Conservation (phyloP, 2,329 filamentous ascomycete species). For the Cyphellophora europaea region DNA sequence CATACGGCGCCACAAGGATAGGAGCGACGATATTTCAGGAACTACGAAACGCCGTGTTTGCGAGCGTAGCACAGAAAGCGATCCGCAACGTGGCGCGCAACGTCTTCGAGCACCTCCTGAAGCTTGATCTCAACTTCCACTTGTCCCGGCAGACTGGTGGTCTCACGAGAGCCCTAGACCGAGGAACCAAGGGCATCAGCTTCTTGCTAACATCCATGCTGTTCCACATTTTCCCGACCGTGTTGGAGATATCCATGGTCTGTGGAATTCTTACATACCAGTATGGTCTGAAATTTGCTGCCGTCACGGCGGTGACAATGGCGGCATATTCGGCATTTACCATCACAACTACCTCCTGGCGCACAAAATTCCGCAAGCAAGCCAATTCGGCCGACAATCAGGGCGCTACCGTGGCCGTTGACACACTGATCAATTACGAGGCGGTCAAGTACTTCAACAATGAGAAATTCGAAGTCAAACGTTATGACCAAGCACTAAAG, state of each 20-base stretch:
- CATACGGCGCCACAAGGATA: slow-evolving; percentile 76
- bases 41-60: slow-evolving; percentile 90
- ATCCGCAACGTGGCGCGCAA: slow-evolving; percentile 85
- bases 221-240: slow-evolving; percentile 90
- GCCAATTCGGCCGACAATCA: slow-evolving; percentile 95
- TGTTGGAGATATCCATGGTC: slow-evolving; percentile 87
- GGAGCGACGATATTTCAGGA: slow-evolving; percentile 87
- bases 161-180: slow-evolving; percentile 84
- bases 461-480: slow-evolving; percentile 82
- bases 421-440: slow-evolving; percentile 97
- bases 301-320: slow-evolving; percentile 87
- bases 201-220: slow-evolving; percentile 97
- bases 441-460: slow-evolving; percentile 99
- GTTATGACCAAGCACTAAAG: slow-evolving; percentile 79
- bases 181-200: slow-evolving; percentile 96
- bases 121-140: slow-evolving; percentile 87
- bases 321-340: slow-evolving; percentile 92
- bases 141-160: slow-evolving; percentile 90
- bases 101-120: slow-evolving; percentile 83
- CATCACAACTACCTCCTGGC: slow-evolving; percentile 91
- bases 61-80: slow-evolving; percentile 91
- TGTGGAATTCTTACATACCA: slow-evolving; percentile 95
- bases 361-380: slow-evolving; percentile 90
- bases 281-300: slow-evolving; percentile 84
- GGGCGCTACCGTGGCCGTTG: slow-evolving; percentile 88